Evolutionary conservation across 768 basidiomycete genomes (phyloP), one percentile per base, ranked within the genome.

Genomic region (Cystofilobasidium macerans): DNA sequence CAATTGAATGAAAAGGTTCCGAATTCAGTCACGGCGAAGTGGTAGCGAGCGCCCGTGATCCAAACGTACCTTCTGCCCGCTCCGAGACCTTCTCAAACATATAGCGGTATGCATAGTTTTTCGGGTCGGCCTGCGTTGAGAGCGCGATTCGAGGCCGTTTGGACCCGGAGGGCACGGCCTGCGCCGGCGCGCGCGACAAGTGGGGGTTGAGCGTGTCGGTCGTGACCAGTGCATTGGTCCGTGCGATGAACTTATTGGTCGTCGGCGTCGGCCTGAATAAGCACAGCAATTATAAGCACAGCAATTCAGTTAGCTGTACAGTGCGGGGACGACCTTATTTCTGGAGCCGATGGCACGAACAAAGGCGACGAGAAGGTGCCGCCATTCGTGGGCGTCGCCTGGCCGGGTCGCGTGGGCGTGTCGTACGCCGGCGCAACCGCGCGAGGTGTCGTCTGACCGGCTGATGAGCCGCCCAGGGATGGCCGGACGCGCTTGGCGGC

Each of bases 81-180:
- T 88, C 88, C 1, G 84, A 83, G 30, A 87, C 80, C 77, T 89
- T 91, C 75, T 97, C 92, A 72, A 88, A 91, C 92, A 94, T 93
- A 75, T 97, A 98, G 33, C 88, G 83, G 67, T 79, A 76, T 24
- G 72, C 71, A 68, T 71, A 76, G 24, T 71, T 63, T 62, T 71
- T 72, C 7, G 74, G 74, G 43, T 78, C 69, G 22, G 71, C 68
- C 0, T 64, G 68, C 4, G 71, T 70, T 14, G 64, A 68, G 28
- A 79, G 58, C 12, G 63, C 53, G 54, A 78, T 72, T 22, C 78
- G 65, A 30, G 70, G 61, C 35, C 68, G 71, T 36, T 35, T 38
- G 12, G 70, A 64, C 33, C 42, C 47, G 9, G 45, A 63, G 28
- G 51, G 42, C 12, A 70, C 67, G 56, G 73, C 60, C n/a, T 69